phyloP scores from a whole-genome alignment of 192 early-diverging fungal species.

The Coemansia sp. region DNA sequence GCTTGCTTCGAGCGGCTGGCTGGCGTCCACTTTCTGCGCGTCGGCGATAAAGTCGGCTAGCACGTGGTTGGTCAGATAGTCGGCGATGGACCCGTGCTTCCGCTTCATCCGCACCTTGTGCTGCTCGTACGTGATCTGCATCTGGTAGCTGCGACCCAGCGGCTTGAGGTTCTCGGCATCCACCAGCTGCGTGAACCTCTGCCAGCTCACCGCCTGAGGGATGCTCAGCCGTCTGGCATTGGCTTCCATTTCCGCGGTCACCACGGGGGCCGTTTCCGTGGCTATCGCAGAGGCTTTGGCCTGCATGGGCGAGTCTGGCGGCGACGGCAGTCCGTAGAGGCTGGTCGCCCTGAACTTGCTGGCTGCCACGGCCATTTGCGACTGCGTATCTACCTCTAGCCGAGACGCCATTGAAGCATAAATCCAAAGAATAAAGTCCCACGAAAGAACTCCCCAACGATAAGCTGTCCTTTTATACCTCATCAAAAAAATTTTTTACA shows the following conservation, averaged over 20 bases:
- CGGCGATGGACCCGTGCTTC: slow-evolving; percentile 32
- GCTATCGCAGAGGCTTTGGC: neutral
- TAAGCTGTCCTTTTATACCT: neutral
- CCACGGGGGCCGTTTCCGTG: neutral
- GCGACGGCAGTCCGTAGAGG: slow-evolving; percentile 26
- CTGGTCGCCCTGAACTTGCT: neutral
- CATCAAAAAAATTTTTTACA: slow-evolving; percentile 5
- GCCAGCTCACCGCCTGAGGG: slow-evolving; percentile 19
- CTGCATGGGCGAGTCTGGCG: slow-evolving; percentile 33
- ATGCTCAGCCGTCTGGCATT: slow-evolving; percentile 18
- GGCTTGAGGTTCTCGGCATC: slow-evolving; percentile 29
- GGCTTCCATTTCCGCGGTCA: slow-evolving; percentile 1
- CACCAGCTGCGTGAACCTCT: slow-evolving; percentile 24
- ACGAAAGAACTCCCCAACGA: neutral
- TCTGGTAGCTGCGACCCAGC: slow-evolving; percentile 39
- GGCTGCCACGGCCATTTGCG: neutral
- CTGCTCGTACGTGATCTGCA: slow-evolving; percentile 26
- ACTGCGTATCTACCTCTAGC: slow-evolving; percentile 2
- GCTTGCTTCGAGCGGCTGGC: slow-evolving; percentile 1
- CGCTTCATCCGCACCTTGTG: slow-evolving; percentile 3
- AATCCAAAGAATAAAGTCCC: neutral
- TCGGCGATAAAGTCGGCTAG: slow-evolving; percentile 31
- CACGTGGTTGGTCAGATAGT: slow-evolving; percentile 24
- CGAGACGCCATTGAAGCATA: neutral
- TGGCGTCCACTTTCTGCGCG: slow-evolving; percentile 5